Base-by-base conservation (phyloP, 495 filamentous ascomycete species). In the Monascus purpureus region DNA sequence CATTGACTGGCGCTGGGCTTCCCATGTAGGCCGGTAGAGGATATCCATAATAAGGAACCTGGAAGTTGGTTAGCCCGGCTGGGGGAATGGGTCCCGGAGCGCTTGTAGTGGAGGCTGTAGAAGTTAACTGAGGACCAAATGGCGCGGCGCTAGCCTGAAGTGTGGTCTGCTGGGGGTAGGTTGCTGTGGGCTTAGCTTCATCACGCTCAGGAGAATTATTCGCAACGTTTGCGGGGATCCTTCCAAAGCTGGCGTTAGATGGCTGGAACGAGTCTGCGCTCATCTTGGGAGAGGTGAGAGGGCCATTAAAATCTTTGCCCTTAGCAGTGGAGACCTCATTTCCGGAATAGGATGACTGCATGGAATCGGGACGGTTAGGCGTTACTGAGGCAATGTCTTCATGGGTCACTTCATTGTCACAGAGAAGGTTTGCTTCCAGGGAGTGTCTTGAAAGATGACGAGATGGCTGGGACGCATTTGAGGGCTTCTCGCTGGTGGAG, bases 251-350 rank as follows among this genome's bases (percentile, higher is more conserved):
- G 4, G 74, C 73, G 46, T 84, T 87, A 56, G 87, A 82, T 33
- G 87, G 80, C 34, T 87, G 81, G 37, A 86, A 69, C 47, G 83
- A 75, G 49, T 90, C 78, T 20, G 79, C 74, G 39, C 72, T 63
- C 6, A 75, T 72, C 39, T 75, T 80, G 2, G 63, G 54, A 12
- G 65, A 58, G 2, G 66, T 62, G 36, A 79, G 73, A 24, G 70
- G 63, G 44, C 55, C 47, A 28, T 58, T 57, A 47, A 53, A 45
- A 23, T 56, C 50, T 48, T 63, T 61, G 17, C 57, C 73, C 64
- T 86, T 90, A 41, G 84, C 61, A 1, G 86, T 93, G n/a, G 88
- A 81, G 3, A 95, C 60, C 44, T 95, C 90, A 49, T 77, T 82
- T 13, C 85, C 77, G 2, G 90, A 95, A 55, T 82, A 95, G 2